Base-by-base conservation (phyloP, 768 basidiomycete species). In the Russula olivacea region DNA sequence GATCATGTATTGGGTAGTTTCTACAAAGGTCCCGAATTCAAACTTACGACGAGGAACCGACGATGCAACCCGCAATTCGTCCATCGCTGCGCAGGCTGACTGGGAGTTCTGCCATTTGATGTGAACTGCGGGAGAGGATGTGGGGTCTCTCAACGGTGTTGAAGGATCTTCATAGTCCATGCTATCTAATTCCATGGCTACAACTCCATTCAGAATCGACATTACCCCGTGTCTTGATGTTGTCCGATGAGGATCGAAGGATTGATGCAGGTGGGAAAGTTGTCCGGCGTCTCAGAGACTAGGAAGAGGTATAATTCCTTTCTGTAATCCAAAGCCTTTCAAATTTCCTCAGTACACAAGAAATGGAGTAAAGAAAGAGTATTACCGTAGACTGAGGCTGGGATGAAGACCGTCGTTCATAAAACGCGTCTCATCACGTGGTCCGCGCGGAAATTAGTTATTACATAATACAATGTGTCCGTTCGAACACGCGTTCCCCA, bases 21-120 rank as follows among this genome's bases (percentile, higher is more conserved):
- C 19, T 12, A n/a, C 8, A 10, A 23, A 10, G 32, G 9, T 1
- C 32, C 10, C 10, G 2, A 32, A 48, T 19, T 34, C 28, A 19
- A 15, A 59, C 63, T 55, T 23, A 64, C 63, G 53, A 55, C 36
- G 58, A 55, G 58, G 58, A 3, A 55, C 19, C 7, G 58, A 64
- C 19, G 63, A 48, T 21, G 63, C 63, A 41, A 54, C 63, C 40
- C 63, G 32, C 19, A 64, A 21, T 19, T 59, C 63, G n/a, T 64
- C 63, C 19, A 64, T 50, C 8, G 63, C 58, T 30, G 63, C 63
- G 30, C 63, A 62, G 38, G 63, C 63, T 34, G 63, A 64, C 34
- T 64, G 63, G 6, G 63, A 64, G 15, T 64, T 64, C 58, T 64
- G 63, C 63, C 63, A 64, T 25, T 59, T 58, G 25, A 64, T 64